Conservation (phyloP, 1,284 basidiomycete genomes). For the Wolfiporia cocos region DNA sequence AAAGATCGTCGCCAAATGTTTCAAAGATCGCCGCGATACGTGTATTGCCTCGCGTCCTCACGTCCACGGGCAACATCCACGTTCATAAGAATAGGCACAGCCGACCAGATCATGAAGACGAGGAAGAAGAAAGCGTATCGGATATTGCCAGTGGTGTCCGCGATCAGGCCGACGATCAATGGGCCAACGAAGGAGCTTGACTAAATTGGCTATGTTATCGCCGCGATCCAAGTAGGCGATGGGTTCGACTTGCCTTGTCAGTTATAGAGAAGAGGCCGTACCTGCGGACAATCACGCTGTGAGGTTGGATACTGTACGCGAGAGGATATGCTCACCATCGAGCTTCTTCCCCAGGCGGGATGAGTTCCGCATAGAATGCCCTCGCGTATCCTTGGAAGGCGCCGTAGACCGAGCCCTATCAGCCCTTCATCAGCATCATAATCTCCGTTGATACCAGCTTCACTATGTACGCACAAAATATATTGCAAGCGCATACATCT, state of each 20-base stretch:
- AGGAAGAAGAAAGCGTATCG: constrained; percentile 88
- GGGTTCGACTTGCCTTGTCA: constrained; percentile 54
- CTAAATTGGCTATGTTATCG: constrained; percentile 25
- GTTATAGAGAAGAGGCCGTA: constrained; percentile 84
- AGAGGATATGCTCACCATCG: constrained; percentile 44
- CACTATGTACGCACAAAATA: constrained; percentile 57
- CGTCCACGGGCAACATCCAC: constrained; percentile 69
- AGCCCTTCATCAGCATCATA: background rate
- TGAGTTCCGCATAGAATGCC: constrained; percentile 72
- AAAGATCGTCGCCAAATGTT: background rate
- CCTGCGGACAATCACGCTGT: constrained; percentile 20
- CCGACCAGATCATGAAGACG: constrained; percentile 70
- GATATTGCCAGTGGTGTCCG: constrained; percentile 84
- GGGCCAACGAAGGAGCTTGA: constrained; percentile 89
- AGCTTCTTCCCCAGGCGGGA: constrained; percentile 76
- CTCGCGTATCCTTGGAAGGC: constrained; percentile 79
- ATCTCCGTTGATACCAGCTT: constrained; percentile 8
- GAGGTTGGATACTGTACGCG: background rate
- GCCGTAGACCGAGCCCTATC: constrained; percentile 60
- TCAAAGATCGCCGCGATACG: background rate
- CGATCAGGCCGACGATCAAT: constrained; percentile 77
- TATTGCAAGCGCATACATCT: constrained; percentile 80
- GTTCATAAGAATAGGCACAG: constrained; percentile 67
- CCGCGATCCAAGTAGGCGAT: background rate
- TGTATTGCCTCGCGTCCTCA: constrained; percentile 56